Evolutionary conservation across 2,329 filamentous ascomycete species (phyloP).

Genomic region (Cucurbitaria berberidis): DNA sequence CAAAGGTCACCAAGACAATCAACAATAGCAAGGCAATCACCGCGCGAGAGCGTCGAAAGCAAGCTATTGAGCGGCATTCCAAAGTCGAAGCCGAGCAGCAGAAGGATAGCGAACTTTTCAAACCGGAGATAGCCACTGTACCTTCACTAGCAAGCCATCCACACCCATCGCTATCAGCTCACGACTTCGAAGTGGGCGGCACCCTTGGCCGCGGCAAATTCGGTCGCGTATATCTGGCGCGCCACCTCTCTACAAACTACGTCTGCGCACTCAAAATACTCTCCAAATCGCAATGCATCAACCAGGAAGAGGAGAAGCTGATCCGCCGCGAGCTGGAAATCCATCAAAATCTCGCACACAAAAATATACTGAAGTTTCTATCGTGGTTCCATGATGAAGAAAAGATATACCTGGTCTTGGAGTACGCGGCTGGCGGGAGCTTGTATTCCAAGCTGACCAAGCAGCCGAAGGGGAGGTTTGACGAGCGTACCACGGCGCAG

Average conservation of each 20-base stretch:
- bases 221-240: conserved; percentile 78
- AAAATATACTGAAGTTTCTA: conserved; percentile 79
- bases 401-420: conserved; percentile 80
- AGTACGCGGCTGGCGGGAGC: conserved; percentile 81
- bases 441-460: conserved; percentile 79
- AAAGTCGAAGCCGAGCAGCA: not conserved
- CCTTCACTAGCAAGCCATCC: not conserved
- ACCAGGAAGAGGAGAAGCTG: conserved; percentile 78
- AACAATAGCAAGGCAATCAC: not conserved
- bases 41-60: conserved; percentile 5
- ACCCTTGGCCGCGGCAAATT: conserved; percentile 84
- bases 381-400: conserved; percentile 86
- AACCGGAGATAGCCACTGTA: not conserved
- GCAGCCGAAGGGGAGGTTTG: conserved; percentile 76
- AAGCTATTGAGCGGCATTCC: conserved; percentile 1
- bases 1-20: conserved; percentile 10
- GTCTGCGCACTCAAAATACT: conserved; percentile 83
- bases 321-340: conserved; percentile 84
- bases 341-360: conserved; percentile 80
- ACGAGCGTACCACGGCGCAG: conserved; percentile 79
- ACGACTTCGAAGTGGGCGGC: conserved; percentile 87
- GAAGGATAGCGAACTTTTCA: not conserved
- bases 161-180: conserved; percentile 35
- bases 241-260: conserved; percentile 75
- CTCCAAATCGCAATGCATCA: conserved; percentile 77